phyloP scores from a whole-genome alignment of 805 yeast species.

The Komagataella populi region DNA sequence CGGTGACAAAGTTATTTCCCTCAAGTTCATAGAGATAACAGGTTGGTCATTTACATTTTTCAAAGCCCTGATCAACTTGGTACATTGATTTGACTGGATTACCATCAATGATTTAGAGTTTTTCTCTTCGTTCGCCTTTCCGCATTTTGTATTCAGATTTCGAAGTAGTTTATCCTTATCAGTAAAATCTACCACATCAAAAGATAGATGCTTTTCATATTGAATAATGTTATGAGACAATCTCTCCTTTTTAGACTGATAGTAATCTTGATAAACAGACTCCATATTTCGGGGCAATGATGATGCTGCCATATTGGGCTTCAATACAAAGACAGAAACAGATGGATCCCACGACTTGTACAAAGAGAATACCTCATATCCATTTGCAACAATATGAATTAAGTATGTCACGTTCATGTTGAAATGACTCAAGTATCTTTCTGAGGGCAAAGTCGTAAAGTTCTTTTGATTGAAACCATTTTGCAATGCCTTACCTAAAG shows the following conservation, averaged over 20 bases:
- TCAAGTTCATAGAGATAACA: slow-evolving; percentile 41
- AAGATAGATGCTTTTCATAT: slow-evolving; percentile 36
- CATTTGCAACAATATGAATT: slow-evolving; percentile 56
- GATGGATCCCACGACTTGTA: slow-evolving; percentile 49
- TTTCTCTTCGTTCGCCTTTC: slow-evolving; percentile 48
- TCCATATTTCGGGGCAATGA: slow-evolving; percentile 42
- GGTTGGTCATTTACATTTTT: slow-evolving; percentile 45
- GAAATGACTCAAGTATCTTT: slow-evolving; percentile 40
- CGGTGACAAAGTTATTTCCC: slow-evolving; percentile 52
- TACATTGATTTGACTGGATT: slow-evolving; percentile 57
- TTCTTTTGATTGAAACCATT: slow-evolving; percentile 66
- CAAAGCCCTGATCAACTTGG: slow-evolving; percentile 30
- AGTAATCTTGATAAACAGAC: slow-evolving; percentile 42
- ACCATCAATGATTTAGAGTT: slow-evolving; percentile 53
- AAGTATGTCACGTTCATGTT: slow-evolving; percentile 47
- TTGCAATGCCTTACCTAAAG: slow-evolving; percentile 74
- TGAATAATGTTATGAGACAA: slow-evolving; percentile 32
- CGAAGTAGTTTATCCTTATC: slow-evolving; percentile 43
- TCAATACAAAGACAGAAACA: slow-evolving; percentile 41
- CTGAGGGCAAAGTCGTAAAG: slow-evolving; percentile 29
- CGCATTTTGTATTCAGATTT: slow-evolving; percentile 38
- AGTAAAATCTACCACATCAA: slow-evolving; percentile 41
- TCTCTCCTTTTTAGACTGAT: slow-evolving; percentile 29
- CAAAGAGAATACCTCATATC: slow-evolving; percentile 60
- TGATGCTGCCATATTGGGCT: slow-evolving; percentile 59